These are phyloP conservation scores for Pseudogymnoascus sp. DNA, from an alignment of 2,329 filamentous ascomycete species.

Conservation along the genomic window DNA sequence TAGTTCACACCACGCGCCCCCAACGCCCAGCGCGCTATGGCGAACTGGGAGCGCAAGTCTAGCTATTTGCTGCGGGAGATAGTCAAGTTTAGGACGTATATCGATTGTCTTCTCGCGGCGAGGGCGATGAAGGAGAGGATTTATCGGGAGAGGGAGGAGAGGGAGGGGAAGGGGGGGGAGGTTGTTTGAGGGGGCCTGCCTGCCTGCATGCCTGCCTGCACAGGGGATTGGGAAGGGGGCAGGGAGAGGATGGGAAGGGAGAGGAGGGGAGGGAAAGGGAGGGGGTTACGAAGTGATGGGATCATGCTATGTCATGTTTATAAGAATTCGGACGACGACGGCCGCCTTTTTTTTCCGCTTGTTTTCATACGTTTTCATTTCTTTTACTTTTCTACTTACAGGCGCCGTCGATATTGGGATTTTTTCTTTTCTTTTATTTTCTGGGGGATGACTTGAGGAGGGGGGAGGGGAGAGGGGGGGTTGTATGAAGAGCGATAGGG, in stretches of 20 bases:
- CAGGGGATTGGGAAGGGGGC: too few relatives aligned
- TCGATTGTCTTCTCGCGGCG: conserved; percentile 71
- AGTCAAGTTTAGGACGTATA: conserved; percentile 93
- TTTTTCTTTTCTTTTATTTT: neutral
- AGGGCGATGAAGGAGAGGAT: conserved; percentile 60
- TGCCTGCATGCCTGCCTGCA: too few relatives aligned
- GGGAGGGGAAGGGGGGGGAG: neutral
- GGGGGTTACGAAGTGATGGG: neutral
- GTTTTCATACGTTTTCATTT: too few relatives aligned
- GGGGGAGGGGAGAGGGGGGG: neutral
- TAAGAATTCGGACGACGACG: neutral
- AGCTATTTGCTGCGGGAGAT: conserved; percentile 86
- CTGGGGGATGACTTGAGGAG: neutral
- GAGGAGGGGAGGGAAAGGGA: neutral
- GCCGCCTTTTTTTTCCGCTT: conserved; percentile 13
- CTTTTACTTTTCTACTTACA: neutral
- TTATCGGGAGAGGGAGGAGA: conserved; percentile 47
- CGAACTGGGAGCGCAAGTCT: conserved; percentile 95
- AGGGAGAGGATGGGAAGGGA: too few relatives aligned
- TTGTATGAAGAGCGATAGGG: neutral
- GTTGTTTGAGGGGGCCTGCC: too few relatives aligned
- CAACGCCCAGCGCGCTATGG: conserved; percentile 77
- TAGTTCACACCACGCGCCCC: conserved; percentile 76
- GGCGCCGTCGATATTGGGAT: neutral
- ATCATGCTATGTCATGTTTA: neutral